Evolutionary conservation across 2,329 filamentous ascomycete genomes (phyloP).

Genomic region (Thermothelomyces thermophilus): DNA sequence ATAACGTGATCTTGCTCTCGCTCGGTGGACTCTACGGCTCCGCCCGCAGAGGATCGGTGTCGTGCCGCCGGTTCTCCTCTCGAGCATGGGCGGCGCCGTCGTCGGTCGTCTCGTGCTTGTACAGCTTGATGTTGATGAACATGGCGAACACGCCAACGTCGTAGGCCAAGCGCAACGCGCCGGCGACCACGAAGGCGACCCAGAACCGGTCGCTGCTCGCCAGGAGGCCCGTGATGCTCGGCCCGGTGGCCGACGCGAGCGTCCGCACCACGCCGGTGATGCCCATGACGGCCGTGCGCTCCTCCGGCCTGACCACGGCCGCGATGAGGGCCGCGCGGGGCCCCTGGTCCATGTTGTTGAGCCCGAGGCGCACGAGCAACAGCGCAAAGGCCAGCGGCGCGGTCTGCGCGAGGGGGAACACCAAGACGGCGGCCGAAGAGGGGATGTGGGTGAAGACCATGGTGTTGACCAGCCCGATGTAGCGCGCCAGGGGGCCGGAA

Average conservation of each 20-base stretch:
- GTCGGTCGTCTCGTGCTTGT: slow-evolving; percentile 24
- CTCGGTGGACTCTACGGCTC: neutral
- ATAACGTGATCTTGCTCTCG: no score
- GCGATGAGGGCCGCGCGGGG: slow-evolving; percentile 61
- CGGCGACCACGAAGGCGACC: slow-evolving; percentile 56
- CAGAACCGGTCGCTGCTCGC: slow-evolving; percentile 49
- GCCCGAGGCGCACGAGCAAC: slow-evolving; percentile 51
- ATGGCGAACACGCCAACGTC: slow-evolving; percentile 53
- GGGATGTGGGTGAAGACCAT: slow-evolving; percentile 59
- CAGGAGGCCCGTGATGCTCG: slow-evolving; percentile 49
- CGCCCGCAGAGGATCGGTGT: neutral
- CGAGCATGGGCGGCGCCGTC: neutral
- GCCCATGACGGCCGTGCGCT: slow-evolving; percentile 64
- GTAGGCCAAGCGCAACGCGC: slow-evolving; percentile 47
- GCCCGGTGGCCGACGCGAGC: slow-evolving; percentile 48
- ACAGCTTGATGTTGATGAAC: slow-evolving; percentile 52
- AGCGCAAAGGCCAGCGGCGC: slow-evolving; percentile 48
- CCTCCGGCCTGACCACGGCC: slow-evolving; percentile 56
- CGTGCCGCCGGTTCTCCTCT: neutral
- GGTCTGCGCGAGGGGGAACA: slow-evolving; percentile 50
- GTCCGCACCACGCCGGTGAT: slow-evolving; percentile 57
- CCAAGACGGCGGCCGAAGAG: slow-evolving; percentile 52
- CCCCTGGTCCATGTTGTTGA: slow-evolving; percentile 66
- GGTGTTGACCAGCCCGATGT: slow-evolving; percentile 57
- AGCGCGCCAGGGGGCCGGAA: slow-evolving; percentile 49